Evolutionary conservation across 768 basidiomycete genomes (phyloP).

Genomic region (Leccinum longicurvipes): DNA sequence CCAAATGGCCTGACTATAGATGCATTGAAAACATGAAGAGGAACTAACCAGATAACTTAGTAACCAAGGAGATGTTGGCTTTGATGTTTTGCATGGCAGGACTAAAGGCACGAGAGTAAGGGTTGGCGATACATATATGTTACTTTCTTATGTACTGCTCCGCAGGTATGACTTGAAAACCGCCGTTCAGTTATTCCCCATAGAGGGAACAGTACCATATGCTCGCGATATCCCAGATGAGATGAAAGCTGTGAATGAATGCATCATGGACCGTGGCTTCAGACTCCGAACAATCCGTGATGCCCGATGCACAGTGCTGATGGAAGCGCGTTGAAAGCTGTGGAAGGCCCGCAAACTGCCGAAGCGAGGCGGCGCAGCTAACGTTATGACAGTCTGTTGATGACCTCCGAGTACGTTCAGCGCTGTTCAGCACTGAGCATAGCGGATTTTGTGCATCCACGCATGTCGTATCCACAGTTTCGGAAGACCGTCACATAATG

Average conservation of each 20-base stretch:
- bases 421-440: no score
- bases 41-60: background rate
- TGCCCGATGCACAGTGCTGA: no score
- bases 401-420: no score
- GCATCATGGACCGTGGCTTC: background rate
- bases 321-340: no score
- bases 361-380: no score
- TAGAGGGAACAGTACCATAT: background rate
- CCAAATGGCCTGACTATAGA: background rate
- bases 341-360: no score
- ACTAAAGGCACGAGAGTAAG: background rate
- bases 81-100: background rate
- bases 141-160: background rate
- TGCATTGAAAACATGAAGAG: background rate
- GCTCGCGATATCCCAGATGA: background rate
- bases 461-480: no score
- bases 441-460: no score
- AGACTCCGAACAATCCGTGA: background rate
- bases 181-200: background rate
- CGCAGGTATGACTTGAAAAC: background rate
- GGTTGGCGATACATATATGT: background rate
- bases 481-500: no score
- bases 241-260: background rate
- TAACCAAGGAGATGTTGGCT: background rate
- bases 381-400: no score